Base-by-base conservation (phyloP, 2,329 filamentous ascomycete species). In the Curvularia sp. region DNA sequence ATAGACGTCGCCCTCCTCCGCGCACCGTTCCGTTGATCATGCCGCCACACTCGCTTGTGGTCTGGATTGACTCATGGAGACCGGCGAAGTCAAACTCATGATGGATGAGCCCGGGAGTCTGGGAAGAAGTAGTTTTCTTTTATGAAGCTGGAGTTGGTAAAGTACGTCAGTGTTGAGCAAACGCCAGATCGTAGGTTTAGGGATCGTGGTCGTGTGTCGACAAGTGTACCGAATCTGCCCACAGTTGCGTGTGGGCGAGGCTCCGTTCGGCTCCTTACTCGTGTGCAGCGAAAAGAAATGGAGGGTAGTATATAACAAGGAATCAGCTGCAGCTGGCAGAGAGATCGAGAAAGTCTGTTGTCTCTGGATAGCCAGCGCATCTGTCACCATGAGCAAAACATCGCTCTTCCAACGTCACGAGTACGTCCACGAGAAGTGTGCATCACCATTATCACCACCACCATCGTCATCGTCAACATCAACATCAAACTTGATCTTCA, bases 151-250 rank as follows among this genome's bases (percentile, higher is more conserved):
- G 5, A 5, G 28, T 15, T 23, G 28, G 30, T 19, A 12, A 25
- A 18, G 18, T 50, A 23, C 39, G 48, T 50, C 48, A 50, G 15
- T 39, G 48, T 50, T 21, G 48, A 34, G 32, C 18, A 21, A 8
- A 28, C 34, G 34, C n/a, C 13, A 49, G 34, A 28, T n/a, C n/a
- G 34, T 39, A 10, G n/a, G n/a, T 3, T 28, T 28, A 34, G 48
- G 23, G 21, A 36, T 12, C 19, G 34, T 28, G 48, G 48, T 30
- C n/a, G 27, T 27, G 36, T 39, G 32, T 51, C 27, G 49, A 43
- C 38, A 51, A 43, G 49, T 43, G 49, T 51, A 51, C 49, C 49
- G 19, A 23, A 19, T 23, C 8, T 10, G 9, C 19, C 19, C 28
- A 49, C 12, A 38, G 46, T 36, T 48, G 18, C 28, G 9, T 21